Base-by-base conservation (phyloP, 805 yeast species). In the Metschnikowia corniflorae region DNA sequence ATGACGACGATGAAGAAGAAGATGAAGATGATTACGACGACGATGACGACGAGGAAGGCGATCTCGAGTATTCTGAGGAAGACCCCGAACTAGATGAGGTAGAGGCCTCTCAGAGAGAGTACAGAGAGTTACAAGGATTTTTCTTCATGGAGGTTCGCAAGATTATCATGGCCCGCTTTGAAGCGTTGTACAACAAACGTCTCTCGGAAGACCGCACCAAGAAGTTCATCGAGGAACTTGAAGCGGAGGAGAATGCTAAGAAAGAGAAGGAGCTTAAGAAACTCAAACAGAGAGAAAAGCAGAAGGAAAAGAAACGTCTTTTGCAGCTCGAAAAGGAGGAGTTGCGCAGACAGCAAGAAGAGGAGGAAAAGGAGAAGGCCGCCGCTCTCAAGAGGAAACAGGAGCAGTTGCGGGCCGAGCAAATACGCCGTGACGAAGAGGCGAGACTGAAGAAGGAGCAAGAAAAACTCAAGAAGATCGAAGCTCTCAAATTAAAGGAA, bases 71-170 rank as follows among this genome's bases (percentile, higher is more conserved):
- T 14, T 50, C 50, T 1, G 54, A 63, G 34, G 64, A 62, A 6
- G 35, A 36, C 16, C 25, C 40, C 3, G 40, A 31, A n/a, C 30
- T 33, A 7, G 40, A 37, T 18, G 40, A 37, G 19, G 40, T 31
- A 26, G 40, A 37, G 14, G 40, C 40, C 7, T 36, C 31, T 15
- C 36, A 37, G 14, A 20, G 37, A 12, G 26, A 88, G 33, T 62
- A 85, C 51, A 81, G 78, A 50, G 95, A 88, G 60, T 82, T 91
- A 9, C 82, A 89, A 25, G 78, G 83, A 17, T 73, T 86, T 70
- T 73, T 89, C 43, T 87, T 86, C 50, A 70, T 85, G 35, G 83
- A 87, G 38, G 85, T 89, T 1, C 82, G 93, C 4, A 78, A 86
- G 35, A 69, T 37, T 14, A 37, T 37, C 16, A 26, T 28, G 7